Conservation (phyloP, 2,329 filamentous ascomycete species). For the Pseudogymnoascus sp. region DNA sequence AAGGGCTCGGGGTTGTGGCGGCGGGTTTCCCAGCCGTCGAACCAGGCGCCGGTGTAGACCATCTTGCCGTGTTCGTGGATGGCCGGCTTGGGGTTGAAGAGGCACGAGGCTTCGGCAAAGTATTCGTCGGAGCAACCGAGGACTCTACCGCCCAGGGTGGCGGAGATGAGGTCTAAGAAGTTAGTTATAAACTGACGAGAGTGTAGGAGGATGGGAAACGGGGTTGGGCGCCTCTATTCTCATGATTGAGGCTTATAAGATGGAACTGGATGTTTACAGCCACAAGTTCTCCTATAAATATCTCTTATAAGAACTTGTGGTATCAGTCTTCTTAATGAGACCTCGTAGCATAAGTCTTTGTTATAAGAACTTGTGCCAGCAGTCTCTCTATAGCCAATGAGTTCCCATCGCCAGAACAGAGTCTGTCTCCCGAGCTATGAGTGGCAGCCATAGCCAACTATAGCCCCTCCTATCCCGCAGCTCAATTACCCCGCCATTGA, state of each 20-base stretch:
- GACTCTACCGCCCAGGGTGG: constrained; percentile 52
- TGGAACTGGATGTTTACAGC: not conserved
- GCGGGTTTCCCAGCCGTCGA: constrained; percentile 62
- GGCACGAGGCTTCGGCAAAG: constrained; percentile 58
- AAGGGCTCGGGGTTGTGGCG: constrained; percentile 56
- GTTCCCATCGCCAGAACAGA: not conserved
- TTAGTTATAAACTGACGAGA: constrained; percentile 14
- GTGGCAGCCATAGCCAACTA: not conserved
- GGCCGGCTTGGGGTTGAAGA: constrained; percentile 54
- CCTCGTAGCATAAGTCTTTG: too few species aligned
- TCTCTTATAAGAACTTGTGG: too few species aligned
- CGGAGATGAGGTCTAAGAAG: constrained; percentile 50
- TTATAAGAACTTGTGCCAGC: too few species aligned
- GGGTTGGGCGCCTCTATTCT: not conserved
- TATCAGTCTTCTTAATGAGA: too few species aligned
- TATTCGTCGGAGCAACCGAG: constrained; percentile 59
- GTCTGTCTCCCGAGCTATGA: not conserved
- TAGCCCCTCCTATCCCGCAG: not conserved
- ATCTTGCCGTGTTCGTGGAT: constrained; percentile 58
- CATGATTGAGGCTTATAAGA: not conserved
- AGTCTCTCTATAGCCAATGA: not conserved
- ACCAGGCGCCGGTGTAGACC: constrained; percentile 62
- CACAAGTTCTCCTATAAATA: not conserved
- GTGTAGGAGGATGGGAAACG: constrained; percentile 7
- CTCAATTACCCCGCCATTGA: not conserved